Percentiles rank a stretch among this genome's conserved stretches.
phyloP scores from a whole-genome alignment of 176 grass and related monocot species.

The Musa troglodytarum region DNA sequence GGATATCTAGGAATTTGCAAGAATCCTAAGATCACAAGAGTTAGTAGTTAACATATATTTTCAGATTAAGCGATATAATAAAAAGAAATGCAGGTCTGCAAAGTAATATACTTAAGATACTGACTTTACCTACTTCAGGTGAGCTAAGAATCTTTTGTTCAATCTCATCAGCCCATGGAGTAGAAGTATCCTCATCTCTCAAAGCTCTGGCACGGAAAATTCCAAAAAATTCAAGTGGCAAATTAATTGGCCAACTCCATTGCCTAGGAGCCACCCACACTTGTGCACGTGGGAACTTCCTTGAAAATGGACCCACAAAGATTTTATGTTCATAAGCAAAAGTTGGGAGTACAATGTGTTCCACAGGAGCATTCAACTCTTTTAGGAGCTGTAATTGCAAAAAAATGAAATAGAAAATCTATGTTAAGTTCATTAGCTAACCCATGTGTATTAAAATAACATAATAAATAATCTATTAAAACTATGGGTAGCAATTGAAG shows the following conservation, averaged over 20 bases:
- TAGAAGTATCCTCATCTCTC: constrained; percentile 55
- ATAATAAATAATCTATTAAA: background rate
- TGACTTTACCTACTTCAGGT: constrained; percentile 77
- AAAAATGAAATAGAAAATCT: background rate
- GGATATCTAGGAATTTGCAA: background rate
- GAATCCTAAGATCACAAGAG: background rate
- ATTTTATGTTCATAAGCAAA: constrained; percentile 99
- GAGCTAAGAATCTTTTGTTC: constrained; percentile 94
- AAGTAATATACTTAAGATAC: background rate
- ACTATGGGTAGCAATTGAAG: no score
- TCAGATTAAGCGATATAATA: background rate
- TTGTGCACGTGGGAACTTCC: constrained; percentile 84
- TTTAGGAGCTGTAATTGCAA: constrained; percentile 52
- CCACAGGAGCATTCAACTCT: constrained; percentile 88
- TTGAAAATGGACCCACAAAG: constrained; percentile 87
- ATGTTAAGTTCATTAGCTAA: background rate
- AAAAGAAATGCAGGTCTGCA: background rate
- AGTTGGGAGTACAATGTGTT: constrained; percentile 86
- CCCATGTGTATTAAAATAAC: background rate
- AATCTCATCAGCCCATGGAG: constrained; percentile 79
- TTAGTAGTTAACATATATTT: background rate
- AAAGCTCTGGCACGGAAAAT: constrained; percentile 75
- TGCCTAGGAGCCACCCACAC: constrained; percentile 89
- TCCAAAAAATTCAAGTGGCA: constrained; percentile 91
- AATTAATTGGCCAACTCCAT: constrained; percentile 97